Percentiles rank a stretch among this genome's conserved stretches.
Evolutionary conservation across 768 basidiomycete species (phyloP).

Genomic region (Clitopilus passeckerianus): DNA sequence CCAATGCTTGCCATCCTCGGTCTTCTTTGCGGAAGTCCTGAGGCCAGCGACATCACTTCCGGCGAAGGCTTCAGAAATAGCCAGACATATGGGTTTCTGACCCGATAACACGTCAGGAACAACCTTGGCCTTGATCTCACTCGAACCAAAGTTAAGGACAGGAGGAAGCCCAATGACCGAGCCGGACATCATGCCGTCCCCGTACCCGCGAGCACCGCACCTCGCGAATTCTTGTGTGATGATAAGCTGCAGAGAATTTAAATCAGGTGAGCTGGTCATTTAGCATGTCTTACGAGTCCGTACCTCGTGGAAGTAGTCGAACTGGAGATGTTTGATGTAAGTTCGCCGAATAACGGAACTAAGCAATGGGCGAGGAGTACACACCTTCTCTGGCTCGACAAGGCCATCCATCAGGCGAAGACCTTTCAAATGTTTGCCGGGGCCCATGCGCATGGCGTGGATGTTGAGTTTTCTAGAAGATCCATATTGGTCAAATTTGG

Average conservation of each 20-base stretch:
- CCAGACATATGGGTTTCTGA: constrained; percentile 77
- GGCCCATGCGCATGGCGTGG: constrained; percentile 91
- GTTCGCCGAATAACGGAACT: background rate
- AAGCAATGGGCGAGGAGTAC: constrained; percentile 6
- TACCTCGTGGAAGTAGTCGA: constrained; percentile 86
- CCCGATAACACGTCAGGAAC: constrained; percentile 65
- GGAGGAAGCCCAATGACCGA: constrained; percentile 84
- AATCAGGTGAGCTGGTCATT: background rate
- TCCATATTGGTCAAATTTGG: constrained; percentile 43
- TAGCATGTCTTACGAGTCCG: background rate
- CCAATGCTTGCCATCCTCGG: constrained; percentile 76
- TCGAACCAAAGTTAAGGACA: constrained; percentile 75
- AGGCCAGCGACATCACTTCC: constrained; percentile 79
- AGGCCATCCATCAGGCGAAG: constrained; percentile 72
- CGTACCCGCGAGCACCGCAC: constrained; percentile 71
- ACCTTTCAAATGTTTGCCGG: constrained; percentile 80
- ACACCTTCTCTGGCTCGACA: constrained; percentile 73
- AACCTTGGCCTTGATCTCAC: constrained; percentile 48
- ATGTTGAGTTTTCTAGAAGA: constrained; percentile 54
- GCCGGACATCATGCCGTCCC: constrained; percentile 71
- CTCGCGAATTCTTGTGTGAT: constrained; percentile 74
- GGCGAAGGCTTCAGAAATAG: constrained; percentile 87
- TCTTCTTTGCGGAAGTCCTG: constrained; percentile 68
- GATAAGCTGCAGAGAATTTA: constrained; percentile 43
- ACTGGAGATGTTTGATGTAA: constrained; percentile 34